Conservation (phyloP, 352 stramenopile genomes). For the Plasmopara viticola region DNA sequence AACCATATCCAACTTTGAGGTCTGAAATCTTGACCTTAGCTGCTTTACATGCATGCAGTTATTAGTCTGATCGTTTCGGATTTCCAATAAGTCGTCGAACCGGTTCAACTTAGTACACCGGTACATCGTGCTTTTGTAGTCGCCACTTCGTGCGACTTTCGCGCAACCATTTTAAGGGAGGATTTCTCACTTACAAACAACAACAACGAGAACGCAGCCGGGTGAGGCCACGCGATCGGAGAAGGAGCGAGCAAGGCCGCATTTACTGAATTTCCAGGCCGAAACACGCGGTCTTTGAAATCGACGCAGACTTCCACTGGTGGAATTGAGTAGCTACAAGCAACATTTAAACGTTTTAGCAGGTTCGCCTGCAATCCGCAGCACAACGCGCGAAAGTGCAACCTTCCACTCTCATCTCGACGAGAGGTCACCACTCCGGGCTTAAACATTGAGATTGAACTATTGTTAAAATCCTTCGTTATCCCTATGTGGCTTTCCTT, state of each 20-base stretch:
- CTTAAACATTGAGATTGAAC: constrained; percentile 8
- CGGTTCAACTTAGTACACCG: too few relatives aligned
- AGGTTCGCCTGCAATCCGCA: constrained; percentile 13
- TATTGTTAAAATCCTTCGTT: not conserved
- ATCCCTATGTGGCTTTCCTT: constrained; percentile 5
- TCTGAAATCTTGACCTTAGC: too few relatives aligned
- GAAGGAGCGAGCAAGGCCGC: constrained; percentile 21
- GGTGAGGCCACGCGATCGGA: constrained; percentile 28
- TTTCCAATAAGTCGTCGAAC: too few relatives aligned
- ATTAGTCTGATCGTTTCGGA: too few relatives aligned
- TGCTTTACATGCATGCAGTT: too few relatives aligned
- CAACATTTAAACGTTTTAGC: constrained; percentile 7
- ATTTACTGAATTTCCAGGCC: constrained; percentile 23
- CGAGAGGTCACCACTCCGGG: constrained; percentile 2
- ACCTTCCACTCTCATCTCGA: not conserved
- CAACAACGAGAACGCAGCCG: constrained; percentile 13
- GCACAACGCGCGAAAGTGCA: not conserved
- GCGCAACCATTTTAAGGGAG: constrained; percentile 13
- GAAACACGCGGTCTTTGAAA: constrained; percentile 19
- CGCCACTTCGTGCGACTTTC: constrained; percentile 11
- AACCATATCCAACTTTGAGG: not conserved
- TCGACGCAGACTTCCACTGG: constrained; percentile 4
- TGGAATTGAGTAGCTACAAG: constrained; percentile 14
- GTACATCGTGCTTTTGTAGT: not conserved
- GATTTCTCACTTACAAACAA: constrained; percentile 34